phyloP scores from a whole-genome alignment of 2,329 filamentous ascomycete genomes.

The Penicillium griseofulvum region DNA sequence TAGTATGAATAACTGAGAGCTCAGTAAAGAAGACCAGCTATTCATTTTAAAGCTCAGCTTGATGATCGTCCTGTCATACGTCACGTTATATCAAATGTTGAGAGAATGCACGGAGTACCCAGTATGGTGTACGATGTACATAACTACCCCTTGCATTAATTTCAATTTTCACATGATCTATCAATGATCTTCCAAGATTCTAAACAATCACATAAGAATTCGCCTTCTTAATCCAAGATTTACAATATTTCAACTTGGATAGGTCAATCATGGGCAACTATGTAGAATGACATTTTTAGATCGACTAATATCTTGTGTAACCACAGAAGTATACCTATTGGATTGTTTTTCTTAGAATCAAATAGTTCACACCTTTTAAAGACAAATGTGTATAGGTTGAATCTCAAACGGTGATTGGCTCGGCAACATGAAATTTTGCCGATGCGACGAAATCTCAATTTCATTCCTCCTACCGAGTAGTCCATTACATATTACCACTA shows the following conservation, averaged over 20 bases:
- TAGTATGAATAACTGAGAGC: not conserved
- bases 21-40: not conserved
- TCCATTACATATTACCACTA: not conserved
- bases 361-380: not conserved
- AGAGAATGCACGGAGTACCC: not conserved
- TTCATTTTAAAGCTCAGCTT: not conserved
- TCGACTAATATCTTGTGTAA: too few species aligned
- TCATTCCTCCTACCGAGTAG: not conserved
- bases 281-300: too few species aligned
- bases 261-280: too few species aligned
- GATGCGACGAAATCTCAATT: not conserved
- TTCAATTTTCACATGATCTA: too few species aligned
- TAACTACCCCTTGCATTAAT: too few species aligned
- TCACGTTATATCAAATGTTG: not conserved
- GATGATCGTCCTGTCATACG: not conserved
- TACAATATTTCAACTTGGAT: too few species aligned
- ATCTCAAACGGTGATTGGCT: not conserved
- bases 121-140: not conserved
- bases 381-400: not conserved
- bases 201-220: too few species aligned
- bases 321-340: too few species aligned
- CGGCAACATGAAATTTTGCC: conserved; percentile 11
- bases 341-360: not conserved
- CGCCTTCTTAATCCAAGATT: too few species aligned
- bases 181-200: too few species aligned